Conservation (phyloP, 805 yeast genomes). For the Ogataea ramenticola region DNA sequence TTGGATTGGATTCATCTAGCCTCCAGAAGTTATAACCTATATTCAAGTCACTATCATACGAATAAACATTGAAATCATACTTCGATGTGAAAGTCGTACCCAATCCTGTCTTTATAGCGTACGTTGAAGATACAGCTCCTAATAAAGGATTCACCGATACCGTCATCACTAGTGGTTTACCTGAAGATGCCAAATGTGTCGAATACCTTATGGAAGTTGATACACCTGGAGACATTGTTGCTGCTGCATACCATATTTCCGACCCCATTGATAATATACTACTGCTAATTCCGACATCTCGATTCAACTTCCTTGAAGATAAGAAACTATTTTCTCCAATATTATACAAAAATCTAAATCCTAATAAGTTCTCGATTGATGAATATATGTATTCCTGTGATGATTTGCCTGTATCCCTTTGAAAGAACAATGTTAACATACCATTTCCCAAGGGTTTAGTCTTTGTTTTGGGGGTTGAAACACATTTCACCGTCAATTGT, state of each 20-base stretch:
- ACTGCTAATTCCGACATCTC: constrained; percentile 1
- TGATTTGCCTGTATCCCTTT: constrained; percentile 53
- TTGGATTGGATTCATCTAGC: constrained; percentile 16
- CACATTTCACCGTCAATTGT: constrained; percentile 67
- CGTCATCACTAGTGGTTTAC: constrained; percentile 85
- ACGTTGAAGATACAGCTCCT: constrained; percentile 85
- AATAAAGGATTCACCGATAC: constrained; percentile 80
- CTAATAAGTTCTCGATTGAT: constrained; percentile 76
- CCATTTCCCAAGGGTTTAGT: constrained; percentile 26
- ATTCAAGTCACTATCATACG: constrained; percentile 80
- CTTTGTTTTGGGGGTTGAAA: constrained; percentile 43
- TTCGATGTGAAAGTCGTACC: constrained; percentile 73
- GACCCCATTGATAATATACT: constrained; percentile 69
- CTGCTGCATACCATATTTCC: constrained; percentile 83
- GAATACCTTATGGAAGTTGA: constrained; percentile 81
- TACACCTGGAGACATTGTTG: constrained; percentile 81
- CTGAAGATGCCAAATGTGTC: constrained; percentile 71
- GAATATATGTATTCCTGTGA: constrained; percentile 74
- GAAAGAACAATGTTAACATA: constrained; percentile 62
- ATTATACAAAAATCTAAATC: constrained; percentile 73
- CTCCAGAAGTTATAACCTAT: constrained; percentile 84
- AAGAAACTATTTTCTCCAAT: constrained; percentile 27
- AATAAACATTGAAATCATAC: constrained; percentile 85
- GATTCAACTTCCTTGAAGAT: background rate
- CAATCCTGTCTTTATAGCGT: constrained; percentile 73